A percentile compares a stretch with the other conserved stretches of the same genome.
phyloP scores from a whole-genome alignment of 2,329 filamentous ascomycete genomes.

The Arthrocladium fulminans region DNA sequence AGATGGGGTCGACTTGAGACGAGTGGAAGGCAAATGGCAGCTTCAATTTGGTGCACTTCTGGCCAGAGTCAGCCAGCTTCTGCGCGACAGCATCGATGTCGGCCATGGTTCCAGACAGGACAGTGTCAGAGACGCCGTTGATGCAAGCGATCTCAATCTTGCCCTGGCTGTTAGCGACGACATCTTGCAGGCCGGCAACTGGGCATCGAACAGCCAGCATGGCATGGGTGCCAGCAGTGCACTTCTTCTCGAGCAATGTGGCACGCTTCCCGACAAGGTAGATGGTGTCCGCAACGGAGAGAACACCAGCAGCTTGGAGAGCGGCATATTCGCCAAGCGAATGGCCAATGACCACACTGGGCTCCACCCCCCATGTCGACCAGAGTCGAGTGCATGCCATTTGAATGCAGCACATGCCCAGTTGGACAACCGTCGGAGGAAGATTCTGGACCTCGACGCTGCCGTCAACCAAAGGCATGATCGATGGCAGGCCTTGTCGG shows the following conservation, averaged over 20 bases:
- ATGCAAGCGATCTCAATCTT: conserved; percentile 32
- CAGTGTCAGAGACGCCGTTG: conserved; percentile 37
- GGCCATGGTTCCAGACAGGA: conserved; percentile 32
- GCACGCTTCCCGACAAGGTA: conserved; percentile 35
- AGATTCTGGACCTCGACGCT: conserved; percentile 26
- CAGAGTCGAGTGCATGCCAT: conserved; percentile 33
- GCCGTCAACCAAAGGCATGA: conserved; percentile 30
- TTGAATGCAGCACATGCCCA: conserved; percentile 32
- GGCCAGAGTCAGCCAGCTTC: conserved; percentile 28
- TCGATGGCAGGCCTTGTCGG: conserved; percentile 30
- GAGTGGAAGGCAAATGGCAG: conserved; percentile 42
- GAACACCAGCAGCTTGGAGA: conserved; percentile 31
- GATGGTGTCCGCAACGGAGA: conserved; percentile 31
- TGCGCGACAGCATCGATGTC: conserved; percentile 32
- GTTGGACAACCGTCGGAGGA: conserved; percentile 28
- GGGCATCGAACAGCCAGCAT: conserved; percentile 38
- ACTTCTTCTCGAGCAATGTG: conserved; percentile 33
- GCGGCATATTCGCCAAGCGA: conserved; percentile 37
- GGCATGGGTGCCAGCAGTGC: conserved; percentile 34
- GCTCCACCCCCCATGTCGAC: conserved; percentile 30
- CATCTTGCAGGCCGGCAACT: conserved; percentile 27
- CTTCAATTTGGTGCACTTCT: conserved; percentile 35
- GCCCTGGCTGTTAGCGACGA: conserved; percentile 22
- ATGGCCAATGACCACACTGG: conserved; percentile 34
- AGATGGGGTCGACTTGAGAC: conserved; percentile 38